Percentiles rank a stretch among this genome's conserved stretches.
These are phyloP conservation scores for Ploettnerulaceae sp. DNA, from an alignment of 2,329 filamentous ascomycete genomes.

Conservation along the genomic window DNA sequence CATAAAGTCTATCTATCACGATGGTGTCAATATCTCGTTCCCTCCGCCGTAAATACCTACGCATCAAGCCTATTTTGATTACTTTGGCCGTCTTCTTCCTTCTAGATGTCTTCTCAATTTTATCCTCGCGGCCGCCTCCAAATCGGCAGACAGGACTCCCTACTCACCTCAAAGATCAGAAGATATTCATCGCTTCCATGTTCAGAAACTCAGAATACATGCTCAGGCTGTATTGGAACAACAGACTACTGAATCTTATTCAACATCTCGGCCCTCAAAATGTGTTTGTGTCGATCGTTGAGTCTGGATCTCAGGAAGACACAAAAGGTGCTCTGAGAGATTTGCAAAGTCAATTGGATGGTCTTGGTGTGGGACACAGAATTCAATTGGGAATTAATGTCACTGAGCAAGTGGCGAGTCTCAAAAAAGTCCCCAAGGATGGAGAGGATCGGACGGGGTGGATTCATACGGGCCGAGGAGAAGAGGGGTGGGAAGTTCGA, in stretches of 20 bases:
- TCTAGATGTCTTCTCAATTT: slow-evolving; percentile 12
- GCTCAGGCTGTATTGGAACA: slow-evolving; percentile 57
- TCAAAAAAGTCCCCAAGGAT: slow-evolving; percentile 16
- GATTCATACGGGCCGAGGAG: slow-evolving; percentile 53
- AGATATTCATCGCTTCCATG: slow-evolving; percentile 63
- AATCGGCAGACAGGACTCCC: slow-evolving; percentile 10
- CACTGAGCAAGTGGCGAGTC: slow-evolving; percentile 16
- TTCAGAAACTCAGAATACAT: slow-evolving; percentile 63
- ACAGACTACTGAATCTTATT: slow-evolving; percentile 53
- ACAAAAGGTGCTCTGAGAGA: slow-evolving; percentile 57
- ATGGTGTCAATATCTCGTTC: slow-evolving; percentile 14
- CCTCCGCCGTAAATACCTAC: slow-evolving; percentile 12
- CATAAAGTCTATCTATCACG: background rate
- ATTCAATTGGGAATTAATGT: slow-evolving; percentile 16
- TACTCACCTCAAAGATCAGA: slow-evolving; percentile 16
- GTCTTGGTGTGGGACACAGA: slow-evolving; percentile 41
- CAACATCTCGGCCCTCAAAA: slow-evolving; percentile 55
- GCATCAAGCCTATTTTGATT: slow-evolving; percentile 10
- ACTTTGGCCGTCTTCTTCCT: slow-evolving; percentile 12
- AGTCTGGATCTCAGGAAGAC: slow-evolving; percentile 65
- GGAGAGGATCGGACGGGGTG: slow-evolving; percentile 45
- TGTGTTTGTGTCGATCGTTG: slow-evolving; percentile 62
- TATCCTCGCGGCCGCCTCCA: slow-evolving; percentile 3
- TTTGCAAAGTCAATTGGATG: slow-evolving; percentile 50
- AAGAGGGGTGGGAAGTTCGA: slow-evolving; percentile 38